Evolutionary conservation across 257 asterid species (phyloP).

Genomic region (Solanum lycopersicoides): DNA sequence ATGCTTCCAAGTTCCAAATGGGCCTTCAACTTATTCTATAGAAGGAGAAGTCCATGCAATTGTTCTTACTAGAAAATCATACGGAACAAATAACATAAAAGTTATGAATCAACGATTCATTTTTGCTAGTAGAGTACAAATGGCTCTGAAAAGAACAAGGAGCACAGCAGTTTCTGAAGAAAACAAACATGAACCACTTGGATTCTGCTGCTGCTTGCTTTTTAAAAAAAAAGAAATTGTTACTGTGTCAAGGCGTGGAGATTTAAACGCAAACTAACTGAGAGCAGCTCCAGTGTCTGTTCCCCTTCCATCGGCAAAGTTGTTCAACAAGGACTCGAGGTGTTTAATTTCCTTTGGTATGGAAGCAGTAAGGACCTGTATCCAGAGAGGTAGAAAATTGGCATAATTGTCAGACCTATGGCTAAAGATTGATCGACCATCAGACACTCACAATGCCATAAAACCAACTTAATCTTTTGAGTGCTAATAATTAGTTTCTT

Average conservation of each 20-base stretch:
- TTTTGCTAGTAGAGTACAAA: neutral
- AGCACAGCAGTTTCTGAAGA: neutral
- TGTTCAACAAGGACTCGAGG: conserved; percentile 63
- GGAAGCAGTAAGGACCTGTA: conserved; percentile 89
- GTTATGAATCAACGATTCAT: neutral
- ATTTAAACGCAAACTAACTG: conserved; percentile 1
- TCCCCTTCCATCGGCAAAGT: conserved; percentile 25
- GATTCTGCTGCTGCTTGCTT: neutral
- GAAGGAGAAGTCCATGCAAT: neutral
- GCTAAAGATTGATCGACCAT: neutral
- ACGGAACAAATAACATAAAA: neutral
- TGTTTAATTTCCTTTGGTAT: conserved; percentile 70
- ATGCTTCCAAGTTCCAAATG: neutral
- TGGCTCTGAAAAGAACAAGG: neutral
- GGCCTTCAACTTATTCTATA: neutral
- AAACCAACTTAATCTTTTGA: neutral
- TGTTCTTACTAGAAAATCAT: neutral
- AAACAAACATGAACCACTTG: neutral
- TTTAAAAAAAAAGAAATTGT: neutral
- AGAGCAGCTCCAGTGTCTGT: conserved; percentile 14
- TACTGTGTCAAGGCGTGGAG: neutral
- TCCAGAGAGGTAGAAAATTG: neutral
- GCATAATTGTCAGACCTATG: neutral
- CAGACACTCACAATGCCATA: neutral
- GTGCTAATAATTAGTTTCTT: neutral